phyloP scores from a whole-genome alignment of 139 green algal genomes.

The Asterochloris erici region DNA sequence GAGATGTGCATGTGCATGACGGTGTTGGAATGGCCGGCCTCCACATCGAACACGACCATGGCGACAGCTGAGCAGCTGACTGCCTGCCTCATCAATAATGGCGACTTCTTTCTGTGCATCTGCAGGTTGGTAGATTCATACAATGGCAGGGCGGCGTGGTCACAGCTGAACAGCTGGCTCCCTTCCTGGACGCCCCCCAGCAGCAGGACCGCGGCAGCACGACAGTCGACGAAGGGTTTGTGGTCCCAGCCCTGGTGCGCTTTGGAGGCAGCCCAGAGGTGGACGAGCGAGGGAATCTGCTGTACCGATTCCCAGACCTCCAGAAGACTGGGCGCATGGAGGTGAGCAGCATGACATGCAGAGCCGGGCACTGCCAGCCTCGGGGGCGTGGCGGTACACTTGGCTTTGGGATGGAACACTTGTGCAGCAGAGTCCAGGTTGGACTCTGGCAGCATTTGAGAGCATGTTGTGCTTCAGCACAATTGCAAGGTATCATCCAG shows the following conservation, averaged over 20 bases:
- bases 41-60: too few relatives aligned
- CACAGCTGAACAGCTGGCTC: slow-evolving; percentile 91
- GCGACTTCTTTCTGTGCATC: background rate
- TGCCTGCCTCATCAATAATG: background rate
- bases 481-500: too few relatives aligned
- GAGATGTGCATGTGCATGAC: too few relatives aligned
- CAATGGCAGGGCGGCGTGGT: slow-evolving; percentile 75
- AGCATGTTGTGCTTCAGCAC: background rate
- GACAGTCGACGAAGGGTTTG: slow-evolving; percentile 68
- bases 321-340: slow-evolving; percentile 55
- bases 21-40: too few relatives aligned
- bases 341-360: slow-evolving; percentile 2
- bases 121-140: slow-evolving; percentile 50
- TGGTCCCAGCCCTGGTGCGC: slow-evolving; percentile 84
- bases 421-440: background rate
- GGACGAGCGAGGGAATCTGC: slow-evolving; percentile 75
- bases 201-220: slow-evolving; percentile 36
- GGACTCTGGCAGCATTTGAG: background rate
- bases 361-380: too few relatives aligned
- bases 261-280: slow-evolving; percentile 84
- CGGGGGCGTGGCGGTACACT: too few relatives aligned
- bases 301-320: slow-evolving; percentile 87
- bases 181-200: slow-evolving; percentile 71
- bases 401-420: background rate
- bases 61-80: background rate